Conservation (phyloP, 2,329 filamentous ascomycete species). For the Sarocladiaceae sp. region DNA sequence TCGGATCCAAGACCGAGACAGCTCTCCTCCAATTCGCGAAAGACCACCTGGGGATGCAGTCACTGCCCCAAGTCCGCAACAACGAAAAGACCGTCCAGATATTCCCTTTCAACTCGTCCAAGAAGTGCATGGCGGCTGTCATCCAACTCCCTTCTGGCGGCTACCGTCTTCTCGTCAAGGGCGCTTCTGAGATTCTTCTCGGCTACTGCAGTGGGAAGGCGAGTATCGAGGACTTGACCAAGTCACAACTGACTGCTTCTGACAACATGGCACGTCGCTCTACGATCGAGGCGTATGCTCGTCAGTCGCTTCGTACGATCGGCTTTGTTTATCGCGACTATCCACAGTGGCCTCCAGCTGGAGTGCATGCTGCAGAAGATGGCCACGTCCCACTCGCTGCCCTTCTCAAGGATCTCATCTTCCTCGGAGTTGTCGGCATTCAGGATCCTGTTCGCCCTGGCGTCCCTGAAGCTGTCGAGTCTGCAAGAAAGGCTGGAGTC, state of each 20-base stretch:
- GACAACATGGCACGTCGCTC: conserved; percentile 47
- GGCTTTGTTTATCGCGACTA: conserved; percentile 68
- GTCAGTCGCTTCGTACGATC: conserved; percentile 66
- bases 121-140: conserved; percentile 52
- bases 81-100: conserved; percentile 42
- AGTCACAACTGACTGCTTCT: conserved; percentile 22
- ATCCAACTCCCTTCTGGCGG: conserved; percentile 36
- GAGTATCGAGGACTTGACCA: conserved; percentile 25
- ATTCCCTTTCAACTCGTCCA: conserved; percentile 47
- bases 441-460: conserved; percentile 60
- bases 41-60: conserved; percentile 43
- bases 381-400: conserved; percentile 49
- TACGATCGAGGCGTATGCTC: conserved; percentile 54
- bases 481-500: conserved; percentile 58
- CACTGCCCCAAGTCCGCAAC: conserved; percentile 37
- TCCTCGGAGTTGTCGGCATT: conserved; percentile 51
- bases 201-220: conserved; percentile 43
- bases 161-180: conserved; percentile 48
- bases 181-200: conserved; percentile 50
- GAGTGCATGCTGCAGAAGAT: conserved; percentile 3
- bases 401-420: conserved; percentile 35
- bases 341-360: conserved; percentile 51
- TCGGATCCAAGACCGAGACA: conserved; percentile 52
- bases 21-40: conserved; percentile 44
- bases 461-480: conserved; percentile 54